A percentile compares a stretch with the other conserved stretches of the same genome.
Conservation (phyloP, 2,329 filamentous ascomycete genomes). For the Metarhizium album region DNA sequence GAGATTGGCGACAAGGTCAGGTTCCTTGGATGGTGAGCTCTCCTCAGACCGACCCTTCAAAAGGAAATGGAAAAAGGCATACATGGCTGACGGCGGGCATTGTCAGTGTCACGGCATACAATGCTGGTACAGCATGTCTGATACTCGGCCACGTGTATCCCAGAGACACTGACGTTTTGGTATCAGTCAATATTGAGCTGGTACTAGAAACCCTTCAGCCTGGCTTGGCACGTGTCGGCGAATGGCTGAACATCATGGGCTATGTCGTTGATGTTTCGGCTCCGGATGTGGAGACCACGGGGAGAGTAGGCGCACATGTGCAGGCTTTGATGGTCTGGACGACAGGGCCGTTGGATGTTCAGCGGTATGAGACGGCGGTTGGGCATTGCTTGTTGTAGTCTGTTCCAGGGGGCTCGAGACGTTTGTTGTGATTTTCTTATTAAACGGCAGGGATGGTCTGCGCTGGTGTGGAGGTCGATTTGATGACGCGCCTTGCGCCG, state of each 20-base stretch:
- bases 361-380: constrained; percentile 57
- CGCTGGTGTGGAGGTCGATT: not conserved
- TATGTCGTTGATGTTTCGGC: constrained; percentile 42
- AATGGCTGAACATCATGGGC: constrained; percentile 83
- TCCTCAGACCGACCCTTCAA: not conserved
- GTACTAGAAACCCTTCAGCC: constrained; percentile 54
- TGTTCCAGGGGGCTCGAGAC: no score
- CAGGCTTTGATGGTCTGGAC: constrained; percentile 73
- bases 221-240: constrained; percentile 58
- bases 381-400: constrained; percentile 14
- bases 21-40: constrained; percentile 76
- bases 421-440: not conserved
- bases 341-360: constrained; percentile 60
- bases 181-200: constrained; percentile 59
- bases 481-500: no score
- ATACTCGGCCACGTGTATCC: constrained; percentile 59
- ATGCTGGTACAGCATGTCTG: constrained; percentile 46
- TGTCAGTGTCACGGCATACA: constrained; percentile 40
- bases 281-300: not conserved
- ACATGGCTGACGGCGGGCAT: not conserved
- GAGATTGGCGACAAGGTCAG: constrained; percentile 67
- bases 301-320: constrained; percentile 31
- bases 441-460: not conserved
- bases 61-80: not conserved
- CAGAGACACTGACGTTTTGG: constrained; percentile 31